phyloP scores from a whole-genome alignment of 2,329 filamentous ascomycete species.

The Tolypocladium album region DNA sequence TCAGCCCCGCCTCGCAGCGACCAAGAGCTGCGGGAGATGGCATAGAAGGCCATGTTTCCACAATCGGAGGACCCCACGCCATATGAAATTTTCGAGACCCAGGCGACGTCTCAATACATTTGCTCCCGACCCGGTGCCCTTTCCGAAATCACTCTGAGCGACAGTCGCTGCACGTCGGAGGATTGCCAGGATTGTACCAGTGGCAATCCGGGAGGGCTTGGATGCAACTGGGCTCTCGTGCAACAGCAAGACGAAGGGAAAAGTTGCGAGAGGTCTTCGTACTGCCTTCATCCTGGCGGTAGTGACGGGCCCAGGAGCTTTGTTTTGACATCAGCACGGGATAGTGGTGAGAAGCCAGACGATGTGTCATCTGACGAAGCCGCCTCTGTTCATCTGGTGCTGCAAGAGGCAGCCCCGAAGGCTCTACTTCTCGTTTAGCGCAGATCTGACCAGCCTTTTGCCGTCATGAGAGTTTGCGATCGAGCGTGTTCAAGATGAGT shows the following conservation, averaged over 20 bases:
- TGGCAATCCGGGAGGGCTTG: background rate
- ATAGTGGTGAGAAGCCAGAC: background rate
- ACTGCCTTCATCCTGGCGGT: background rate
- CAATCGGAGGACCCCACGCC: slow-evolving; percentile 15
- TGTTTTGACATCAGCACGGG: background rate
- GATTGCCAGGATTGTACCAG: background rate
- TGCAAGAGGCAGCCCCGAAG: background rate
- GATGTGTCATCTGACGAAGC: background rate
- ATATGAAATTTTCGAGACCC: slow-evolving; percentile 21
- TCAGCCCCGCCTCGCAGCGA: slow-evolving; percentile 18
- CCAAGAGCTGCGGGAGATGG: slow-evolving; percentile 34
- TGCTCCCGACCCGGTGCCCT: background rate
- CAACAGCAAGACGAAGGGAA: background rate
- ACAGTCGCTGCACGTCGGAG: background rate
- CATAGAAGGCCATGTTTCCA: slow-evolving; percentile 31
- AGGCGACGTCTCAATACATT: slow-evolving; percentile 12
- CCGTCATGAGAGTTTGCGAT: background rate
- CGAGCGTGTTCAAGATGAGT: background rate
- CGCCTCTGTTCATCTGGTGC: background rate
- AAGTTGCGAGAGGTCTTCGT: background rate
- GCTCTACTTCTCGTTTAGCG: background rate
- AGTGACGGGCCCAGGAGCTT: too few species aligned
- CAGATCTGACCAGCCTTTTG: background rate
- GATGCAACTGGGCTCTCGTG: slow-evolving; percentile 6
- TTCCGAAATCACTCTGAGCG: background rate